Evolutionary conservation across 192 early-diverging fungal genomes (phyloP), one percentile per base, ranked within the genome.

Genomic region (Backusella morwellensis): DNA sequence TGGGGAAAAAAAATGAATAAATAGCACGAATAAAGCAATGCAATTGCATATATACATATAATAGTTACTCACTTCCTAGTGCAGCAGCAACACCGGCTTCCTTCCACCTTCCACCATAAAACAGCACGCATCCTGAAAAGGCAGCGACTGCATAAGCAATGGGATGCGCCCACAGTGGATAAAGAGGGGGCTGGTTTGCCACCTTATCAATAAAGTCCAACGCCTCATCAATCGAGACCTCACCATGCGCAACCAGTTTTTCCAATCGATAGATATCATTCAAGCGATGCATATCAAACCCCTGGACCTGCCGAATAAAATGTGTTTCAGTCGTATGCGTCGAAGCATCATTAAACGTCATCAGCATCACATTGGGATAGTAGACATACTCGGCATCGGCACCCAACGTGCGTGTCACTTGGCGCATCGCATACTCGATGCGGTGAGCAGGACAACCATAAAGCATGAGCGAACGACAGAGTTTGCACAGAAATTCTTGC

Each of bases 311-410:
- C 14, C 90, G 86, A 50, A 94, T 86, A 29, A 94, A 83, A 70
- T 92, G 92, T 0, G 93, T 94, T 66, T 92, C 91, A 11, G 90
- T 91, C 0, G 91, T 88, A 35, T 92, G 88, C 2, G 91, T 94
- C 38, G 88, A 87, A 4, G 85, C 81, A 78, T 94, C 91, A 66
- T 90, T 84, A 77, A 94, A 94, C 9, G 88, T 87, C 23, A 92
- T 83, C 32, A 94, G 85, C 85, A 94, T 91, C 66, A 92, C 83
- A 29, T 91, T 90, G 29, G 93, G 93, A 35, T 92, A 77, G 69
- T 87, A 90, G 9, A 91, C 87, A 72, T 90, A 91, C 40, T 88
- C 88, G 2, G 90, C 82, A 26, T 92, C 86, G 41, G 92, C 83
- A n/a, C 89, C 88, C 35, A 93, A 73, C 12, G 86, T 82, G 50